These are phyloP conservation scores for Mycena capillaripes DNA, from an alignment of 768 basidiomycete species.

Conservation along the genomic window DNA sequence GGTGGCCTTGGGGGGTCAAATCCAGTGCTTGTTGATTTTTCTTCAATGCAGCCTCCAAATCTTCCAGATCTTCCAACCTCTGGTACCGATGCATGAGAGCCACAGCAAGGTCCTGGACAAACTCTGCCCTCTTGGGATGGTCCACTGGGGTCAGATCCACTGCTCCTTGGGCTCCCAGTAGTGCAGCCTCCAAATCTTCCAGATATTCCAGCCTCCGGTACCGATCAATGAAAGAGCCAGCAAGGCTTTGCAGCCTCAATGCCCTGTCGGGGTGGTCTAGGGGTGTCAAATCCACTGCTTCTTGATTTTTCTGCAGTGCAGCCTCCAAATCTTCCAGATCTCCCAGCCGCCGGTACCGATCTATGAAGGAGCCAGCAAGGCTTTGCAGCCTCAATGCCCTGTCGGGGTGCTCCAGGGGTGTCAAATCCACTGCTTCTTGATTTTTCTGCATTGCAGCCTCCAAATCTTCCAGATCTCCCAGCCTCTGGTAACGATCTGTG, in stretches of 20 bases:
- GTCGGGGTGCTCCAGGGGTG: too few relatives aligned
- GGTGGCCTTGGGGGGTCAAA: too few relatives aligned
- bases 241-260: neutral
- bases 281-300: neutral
- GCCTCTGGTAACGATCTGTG: too few relatives aligned
- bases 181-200: neutral
- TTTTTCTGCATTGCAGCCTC: too few relatives aligned
- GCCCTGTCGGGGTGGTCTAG: neutral
- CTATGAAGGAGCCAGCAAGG: too few relatives aligned
- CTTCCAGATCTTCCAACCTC: too few relatives aligned
- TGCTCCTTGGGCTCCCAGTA: neutral
- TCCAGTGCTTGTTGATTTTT: too few relatives aligned
- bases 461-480: too few relatives aligned
- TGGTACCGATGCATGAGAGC: neutral
- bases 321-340: neutral
- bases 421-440: too few relatives aligned
- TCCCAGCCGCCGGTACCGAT: too few relatives aligned
- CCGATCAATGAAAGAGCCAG: neutral
- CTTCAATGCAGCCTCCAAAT: too few relatives aligned
- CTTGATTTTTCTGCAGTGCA: neutral
- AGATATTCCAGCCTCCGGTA: neutral
- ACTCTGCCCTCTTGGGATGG: neutral
- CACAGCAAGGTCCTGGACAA: neutral
- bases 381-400: neutral
- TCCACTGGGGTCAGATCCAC: neutral